Evolutionary conservation across 2,329 filamentous ascomycete genomes (phyloP).

Genomic region (Cladosporium sp.): DNA sequence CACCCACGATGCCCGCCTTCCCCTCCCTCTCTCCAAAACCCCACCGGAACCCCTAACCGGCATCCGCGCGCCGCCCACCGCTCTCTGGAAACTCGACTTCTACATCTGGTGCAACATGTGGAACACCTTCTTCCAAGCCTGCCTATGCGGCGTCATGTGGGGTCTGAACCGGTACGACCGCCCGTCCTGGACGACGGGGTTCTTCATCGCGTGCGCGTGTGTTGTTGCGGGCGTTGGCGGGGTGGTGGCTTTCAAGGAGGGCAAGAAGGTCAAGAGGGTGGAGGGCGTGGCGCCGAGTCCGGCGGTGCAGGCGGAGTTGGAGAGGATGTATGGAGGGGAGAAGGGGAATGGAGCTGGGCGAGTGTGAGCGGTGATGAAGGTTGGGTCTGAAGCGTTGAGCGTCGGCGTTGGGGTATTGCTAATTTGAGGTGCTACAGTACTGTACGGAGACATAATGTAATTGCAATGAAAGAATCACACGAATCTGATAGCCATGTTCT

Average conservation of each 20-base stretch:
- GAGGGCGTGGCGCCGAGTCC: conserved; percentile 52
- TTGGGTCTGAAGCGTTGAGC: no score
- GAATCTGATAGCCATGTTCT: no score
- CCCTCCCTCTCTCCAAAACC: conserved; percentile 58
- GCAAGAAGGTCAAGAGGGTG: conserved; percentile 60
- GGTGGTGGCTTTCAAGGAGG: conserved; percentile 64
- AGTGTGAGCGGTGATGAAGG: background rate
- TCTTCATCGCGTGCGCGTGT: conserved; percentile 71
- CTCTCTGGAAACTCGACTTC: conserved; percentile 69
- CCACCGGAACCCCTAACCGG: conserved; percentile 66
- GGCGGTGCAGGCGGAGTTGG: conserved; percentile 1
- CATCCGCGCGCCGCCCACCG: conserved; percentile 59
- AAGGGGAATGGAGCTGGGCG: background rate
- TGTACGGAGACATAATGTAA: no score
- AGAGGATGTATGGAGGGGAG: background rate
- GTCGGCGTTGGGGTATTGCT: no score
- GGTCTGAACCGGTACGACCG: conserved; percentile 48
- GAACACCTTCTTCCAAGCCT: conserved; percentile 72
- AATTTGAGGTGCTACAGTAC: no score
- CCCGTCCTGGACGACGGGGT: conserved; percentile 72
- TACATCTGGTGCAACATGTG: conserved; percentile 71
- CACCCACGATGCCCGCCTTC: conserved; percentile 43
- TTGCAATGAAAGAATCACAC: no score
- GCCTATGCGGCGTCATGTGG: conserved; percentile 79
- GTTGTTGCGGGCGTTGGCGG: conserved; percentile 63